These are phyloP conservation scores for Melanomma pulvis-pyrius DNA, from an alignment of 495 filamentous ascomycete genomes.

Conservation along the genomic window DNA sequence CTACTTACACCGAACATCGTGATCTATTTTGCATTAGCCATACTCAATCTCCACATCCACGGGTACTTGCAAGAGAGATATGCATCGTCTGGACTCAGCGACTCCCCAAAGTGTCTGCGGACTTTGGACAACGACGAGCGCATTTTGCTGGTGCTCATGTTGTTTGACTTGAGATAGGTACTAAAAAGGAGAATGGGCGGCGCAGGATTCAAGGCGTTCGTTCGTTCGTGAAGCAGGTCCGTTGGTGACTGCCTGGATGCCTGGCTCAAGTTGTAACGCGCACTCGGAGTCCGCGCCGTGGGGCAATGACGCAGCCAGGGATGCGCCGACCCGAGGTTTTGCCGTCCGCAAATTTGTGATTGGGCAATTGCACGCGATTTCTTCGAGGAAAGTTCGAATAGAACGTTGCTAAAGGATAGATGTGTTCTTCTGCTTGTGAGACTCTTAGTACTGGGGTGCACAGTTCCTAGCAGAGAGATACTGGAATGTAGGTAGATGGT, in stretches of 20 bases:
- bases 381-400: not conserved
- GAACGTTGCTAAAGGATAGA: no score
- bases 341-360: not conserved
- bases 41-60: not conserved
- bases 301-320: not conserved
- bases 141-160: not conserved
- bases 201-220: not conserved
- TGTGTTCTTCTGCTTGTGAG: no score
- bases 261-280: not conserved
- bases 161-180: not conserved
- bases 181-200: not conserved
- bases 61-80: conserved; percentile 68
- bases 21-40: conserved; percentile 53
- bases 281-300: not conserved
- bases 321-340: not conserved
- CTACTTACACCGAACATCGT: conserved; percentile 70
- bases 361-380: conserved; percentile 2
- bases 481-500: not conserved
- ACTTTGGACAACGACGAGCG: conserved; percentile 14
- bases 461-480: no score
- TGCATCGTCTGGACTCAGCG: conserved; percentile 68
- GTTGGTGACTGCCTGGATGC: not conserved
- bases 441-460: no score
- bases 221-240: not conserved
- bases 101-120: conserved; percentile 19